Base-by-base conservation (phyloP, 768 basidiomycete genomes). In the Phylloporus sp. region DNA sequence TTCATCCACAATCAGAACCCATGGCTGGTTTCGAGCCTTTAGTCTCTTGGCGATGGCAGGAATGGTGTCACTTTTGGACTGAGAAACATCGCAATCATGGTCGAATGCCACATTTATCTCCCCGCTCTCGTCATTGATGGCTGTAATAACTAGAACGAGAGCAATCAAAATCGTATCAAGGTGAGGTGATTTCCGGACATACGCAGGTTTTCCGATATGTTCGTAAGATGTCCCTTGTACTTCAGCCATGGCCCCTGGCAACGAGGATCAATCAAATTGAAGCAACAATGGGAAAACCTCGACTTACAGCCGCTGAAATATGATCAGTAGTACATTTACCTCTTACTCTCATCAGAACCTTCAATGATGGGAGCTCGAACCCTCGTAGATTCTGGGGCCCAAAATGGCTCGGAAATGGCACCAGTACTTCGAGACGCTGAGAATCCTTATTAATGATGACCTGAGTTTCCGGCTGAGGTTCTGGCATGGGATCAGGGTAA, bases 261-360 rank as follows among this genome's bases (percentile, higher is more conserved):
- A 49, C 20, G 32, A 50, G 13, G 28, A 21, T 51, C 9, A 34
- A 22, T 50, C 33, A 49, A 34, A 28, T 22, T 40, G 27, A 45
- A 27, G 46, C 20, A 28, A 18, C 24, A 26, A 7, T 28, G n/a
- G 6, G 27, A 26, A 34, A 38, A 39, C 18, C 14, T 26, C n/a
- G 32, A 70, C 82, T 41, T 56, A 89, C 88, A 26, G 96, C 96
- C 31, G 96, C 96, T 27, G 90, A 93, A 47, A 98, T 99, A 63
- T 98, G 96, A 61, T 99, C 96, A 15, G 96, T 99, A 11, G 96
- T 99, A 66, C 96, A 99, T 70, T 99, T 98, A n/a, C 96, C 96
- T 54, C 89, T 74, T 7, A 98, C 90, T 24, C 92, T 73, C 78
- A 98, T 81, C 40, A 99, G 66, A 42, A 95, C 89, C 58, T 81